Base-by-base conservation (phyloP, 495 filamentous ascomycete species). In the Penicillium coffeae region DNA sequence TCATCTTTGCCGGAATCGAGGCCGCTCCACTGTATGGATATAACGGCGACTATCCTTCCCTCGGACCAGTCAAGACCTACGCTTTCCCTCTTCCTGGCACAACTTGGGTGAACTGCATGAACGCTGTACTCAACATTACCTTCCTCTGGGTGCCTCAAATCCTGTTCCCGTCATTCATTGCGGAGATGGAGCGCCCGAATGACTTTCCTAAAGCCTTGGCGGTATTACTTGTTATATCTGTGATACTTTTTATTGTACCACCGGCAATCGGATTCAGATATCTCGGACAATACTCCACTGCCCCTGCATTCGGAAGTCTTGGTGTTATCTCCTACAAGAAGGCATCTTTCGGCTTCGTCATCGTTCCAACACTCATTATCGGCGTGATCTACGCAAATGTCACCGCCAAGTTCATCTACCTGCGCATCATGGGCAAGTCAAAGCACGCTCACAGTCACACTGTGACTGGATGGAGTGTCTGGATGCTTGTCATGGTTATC, bases 81-180 rank as follows among this genome's bases (percentile, higher is more conserved):
- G 71, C 71, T 10, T 73, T 76, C 54, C 70, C 72, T 10, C 64
- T 59, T 12, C 57, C 67, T 8, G 72, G 72, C 18, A 74, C 72
- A 0, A 73, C 65, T 8, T 76, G 65, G 62, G 65, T 76, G 6
- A 57, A 48, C 10, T 72, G 69, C 58, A 65, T 76, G 69, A 76
- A 76, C 47, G 73, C 71, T 14, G 69, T 74, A 3, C 42, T 72
- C 1, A 74, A 74, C 42, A 71, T 74, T 51, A 70, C 68, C 18
- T 74, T 69, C 50, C 62, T 74, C 55, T 74, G 70, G 70, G 69
- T 76, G 6, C 69, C 71, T 0, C 71, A 74, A 46, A 72, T 81
- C 52, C 71, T 79, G 56, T 81, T 82, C 56, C 78, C 78, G 19
- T 74, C 72, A 30, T 69, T 82, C 47, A 78, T 82, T 46, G 69